Base-by-base conservation (phyloP, 2,329 filamentous ascomycete genomes). In the Sordariomycetes sp. region DNA sequence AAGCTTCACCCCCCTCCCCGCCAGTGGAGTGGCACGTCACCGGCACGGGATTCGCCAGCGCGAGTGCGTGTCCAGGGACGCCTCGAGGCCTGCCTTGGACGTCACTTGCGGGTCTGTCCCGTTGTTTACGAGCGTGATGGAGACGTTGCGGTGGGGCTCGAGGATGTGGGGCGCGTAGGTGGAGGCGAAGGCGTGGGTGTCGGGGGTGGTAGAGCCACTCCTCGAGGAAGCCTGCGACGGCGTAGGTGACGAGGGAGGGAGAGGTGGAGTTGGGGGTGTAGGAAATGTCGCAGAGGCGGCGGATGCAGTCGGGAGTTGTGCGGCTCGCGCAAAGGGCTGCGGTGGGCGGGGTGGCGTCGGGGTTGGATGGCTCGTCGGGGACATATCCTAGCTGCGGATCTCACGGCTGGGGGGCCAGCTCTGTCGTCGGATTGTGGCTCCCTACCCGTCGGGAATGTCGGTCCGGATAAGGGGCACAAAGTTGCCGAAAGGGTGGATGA, bases 191-290 rank as follows among this genome's bases (percentile, higher is more conserved):
- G 63, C 56, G 15, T 64, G 56, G 7, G 73, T 67, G 61, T 79
- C 76, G 3, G 64, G n/a, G 57, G 58, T 74, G 69, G 61, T 73
- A 75, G 62, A 73, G 70, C 61, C 72, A 74, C 61, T 79, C 65
- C 20, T 76, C 74, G 0, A 79, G 69, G 63, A 79, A 79, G 8
- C 77, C 76, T 1, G 74, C 74, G 24, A 79, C 67, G 32, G 72
- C 76, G 53, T 77, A 65, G 0, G 72, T 70, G 8, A 71, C 70
- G 0, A 66, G 64, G 1, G 73, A 72, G 17, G 34, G 36, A 17
- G 39, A 12, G 2, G 54, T 64, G 20, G 61, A 60, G 25, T 66
- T 61, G 3, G 59, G 63, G 7, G 62, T 62, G 59, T 72, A 71
- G 45, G 65, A 68, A 60, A 78, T 71, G 60, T 75, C 74, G 66